phyloP scores from a whole-genome alignment of 768 basidiomycete species.

The Psilocybe sp. region DNA sequence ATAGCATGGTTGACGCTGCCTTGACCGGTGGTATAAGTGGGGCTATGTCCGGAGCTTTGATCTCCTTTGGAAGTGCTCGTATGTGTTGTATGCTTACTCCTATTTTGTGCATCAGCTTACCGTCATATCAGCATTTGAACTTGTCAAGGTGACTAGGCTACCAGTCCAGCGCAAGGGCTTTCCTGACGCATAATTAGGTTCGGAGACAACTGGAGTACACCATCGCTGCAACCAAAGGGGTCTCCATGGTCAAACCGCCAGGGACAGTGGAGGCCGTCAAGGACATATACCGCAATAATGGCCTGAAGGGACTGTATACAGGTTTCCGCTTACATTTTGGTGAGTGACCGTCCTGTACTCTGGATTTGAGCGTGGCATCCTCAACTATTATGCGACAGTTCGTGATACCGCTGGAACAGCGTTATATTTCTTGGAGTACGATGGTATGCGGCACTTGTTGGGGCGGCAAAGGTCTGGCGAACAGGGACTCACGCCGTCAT shows the following conservation, averaged over 20 bases:
- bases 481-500: constrained; percentile 78
- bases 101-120: constrained; percentile 3
- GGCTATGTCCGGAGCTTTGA: constrained; percentile 84
- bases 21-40: constrained; percentile 81
- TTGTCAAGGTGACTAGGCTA: constrained; percentile 93
- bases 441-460: constrained; percentile 83
- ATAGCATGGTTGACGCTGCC: constrained; percentile 67
- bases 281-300: constrained; percentile 69
- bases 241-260: constrained; percentile 72
- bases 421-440: constrained; percentile 92
- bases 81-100: constrained; percentile 31
- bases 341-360: constrained; percentile 33
- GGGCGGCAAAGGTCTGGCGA: constrained; percentile 77
- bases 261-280: constrained; percentile 64
- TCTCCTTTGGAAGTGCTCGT: constrained; percentile 89
- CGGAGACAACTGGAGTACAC: constrained; percentile 90
- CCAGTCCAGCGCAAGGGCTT: neutral
- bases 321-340: constrained; percentile 87
- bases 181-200: constrained; percentile 45
- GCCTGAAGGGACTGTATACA: constrained; percentile 69
- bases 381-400: constrained; percentile 39
- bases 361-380: neutral
- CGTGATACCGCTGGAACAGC: constrained; percentile 89
- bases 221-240: constrained; percentile 79
- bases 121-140: constrained; percentile 69